Evolutionary conservation across 257 asterid genomes (phyloP), one percentile per base, ranked within the genome.

Genomic region (Capsicum rhomboideum): DNA sequence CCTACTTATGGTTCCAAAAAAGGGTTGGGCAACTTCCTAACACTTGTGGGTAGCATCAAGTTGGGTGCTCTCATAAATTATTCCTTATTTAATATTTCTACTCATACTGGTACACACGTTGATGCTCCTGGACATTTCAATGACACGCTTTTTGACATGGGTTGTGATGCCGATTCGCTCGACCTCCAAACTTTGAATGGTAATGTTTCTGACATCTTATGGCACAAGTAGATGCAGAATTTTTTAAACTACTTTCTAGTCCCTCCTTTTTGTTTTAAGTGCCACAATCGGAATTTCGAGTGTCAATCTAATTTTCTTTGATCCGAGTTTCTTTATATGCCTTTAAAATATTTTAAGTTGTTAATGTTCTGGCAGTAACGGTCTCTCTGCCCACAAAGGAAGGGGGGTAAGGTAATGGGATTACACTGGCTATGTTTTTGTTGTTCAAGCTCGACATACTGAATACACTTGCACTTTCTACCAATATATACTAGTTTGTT

Each of bases 121-220:
- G 66, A 83, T 31, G 85, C 82, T 50, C 79, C 66, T 31, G 75
- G 61, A 26, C 68, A 78, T 52, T 78, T 78, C 50, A 78, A 53
- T 21, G 66, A 78, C 8, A 78, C 50, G 2, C 46, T 78, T 6
- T 23, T 78, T 17, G 82, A 78, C 12, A 6, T 50, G 12, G 67
- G 82, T n/a, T 53, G 14, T 4, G 72, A 71, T 21, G 82, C 55
- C 56, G 71, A 21, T 23, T 83, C 85, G 28, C 71, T 83, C 7
- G 59, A 83, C 56, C 85, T 83, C 37, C 46, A 31, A 42, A 83
- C 67, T 8, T 59, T 83, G 50, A 83, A 83, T 10, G 85, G 85
- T 83, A 52, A 23, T 61, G 17, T 12, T 10, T 34, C 31, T 23
- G 4, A 16, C 23, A 4, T 40, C 28, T 14, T 11, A 10, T 10